Evolutionary conservation across 139 green algal genomes (phyloP), one percentile per base, ranked within the genome.

Genomic region (Closterium sp.): DNA sequence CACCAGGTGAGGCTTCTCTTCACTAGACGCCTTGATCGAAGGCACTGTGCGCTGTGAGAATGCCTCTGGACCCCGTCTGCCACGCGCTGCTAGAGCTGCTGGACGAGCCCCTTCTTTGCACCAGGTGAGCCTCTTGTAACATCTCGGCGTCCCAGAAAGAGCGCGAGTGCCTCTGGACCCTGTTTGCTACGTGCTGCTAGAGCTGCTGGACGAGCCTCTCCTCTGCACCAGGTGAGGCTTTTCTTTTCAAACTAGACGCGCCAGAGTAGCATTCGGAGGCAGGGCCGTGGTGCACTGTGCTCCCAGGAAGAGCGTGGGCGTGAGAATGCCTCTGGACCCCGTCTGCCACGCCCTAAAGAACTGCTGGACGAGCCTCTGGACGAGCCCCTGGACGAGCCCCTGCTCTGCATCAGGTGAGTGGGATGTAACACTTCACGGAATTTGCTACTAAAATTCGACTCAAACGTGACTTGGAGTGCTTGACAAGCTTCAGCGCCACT

Each of bases 151-250:
- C 38, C 38, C 38, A 66, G 38, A 1, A 9, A 66, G 38, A 66
- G 38, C 3, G 38, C 36, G 6, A 55, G 6, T 55, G 90, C 90
- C 90, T 19, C 34, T 33, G 21, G 90, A 93, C n/a, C 30, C 90
- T 6, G 33, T 93, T n/a, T 90, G 84, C 31, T 30, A 91, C 6
- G 35, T 33, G 5, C 31, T 93, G 23, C 90, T 93, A 25, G 31
- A 32, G 34, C 90, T 33, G 0, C 90, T 93, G 6, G 90, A 93
- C 34, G 34, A 86, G 31, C 90, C 90, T 8, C 85, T 93, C n/a
- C 89, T 91, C 89, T 91, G 89, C 69, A 91, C 89, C 69, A 91
- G 89, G 89, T 91, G 9, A 66, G 38, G n/a, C n/a, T n/a, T n/a
- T n/a, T n/a, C n/a, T n/a, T n/a, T n/a, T n/a, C n/a, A n/a, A n/a